A percentile compares a stretch with the other conserved stretches of the same genome.
phyloP scores from a whole-genome alignment of 2,329 filamentous ascomycete species.

The Talaromyces marneffei region DNA sequence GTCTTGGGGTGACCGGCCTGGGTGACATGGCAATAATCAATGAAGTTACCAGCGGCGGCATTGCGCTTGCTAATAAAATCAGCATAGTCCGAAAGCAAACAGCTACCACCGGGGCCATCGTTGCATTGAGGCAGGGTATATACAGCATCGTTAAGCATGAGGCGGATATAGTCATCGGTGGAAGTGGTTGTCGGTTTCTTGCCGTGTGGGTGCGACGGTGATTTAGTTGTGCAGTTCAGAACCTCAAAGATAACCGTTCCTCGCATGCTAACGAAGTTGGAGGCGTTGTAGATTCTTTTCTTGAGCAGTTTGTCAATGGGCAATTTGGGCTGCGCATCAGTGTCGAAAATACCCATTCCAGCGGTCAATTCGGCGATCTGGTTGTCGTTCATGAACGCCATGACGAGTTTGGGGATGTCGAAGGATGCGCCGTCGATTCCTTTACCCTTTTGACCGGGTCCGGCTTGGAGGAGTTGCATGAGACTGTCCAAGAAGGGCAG shows the following conservation, averaged over 20 bases:
- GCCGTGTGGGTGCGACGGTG: background rate
- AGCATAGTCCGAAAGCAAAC: constrained; percentile 44
- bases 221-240: constrained; percentile 45
- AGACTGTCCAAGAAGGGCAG: constrained; percentile 54
- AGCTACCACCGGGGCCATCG: constrained; percentile 52
- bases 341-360: constrained; percentile 52
- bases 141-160: constrained; percentile 58
- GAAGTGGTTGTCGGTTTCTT: background rate
- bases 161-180: constrained; percentile 40
- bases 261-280: constrained; percentile 56
- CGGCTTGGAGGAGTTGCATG: constrained; percentile 48
- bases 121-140: constrained; percentile 55
- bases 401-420: constrained; percentile 52
- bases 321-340: constrained; percentile 48
- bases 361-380: constrained; percentile 59
- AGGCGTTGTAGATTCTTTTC: constrained; percentile 50
- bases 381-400: constrained; percentile 61
- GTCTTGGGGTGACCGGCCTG: constrained; percentile 16
- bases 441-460: constrained; percentile 47
- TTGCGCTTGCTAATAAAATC: constrained; percentile 44
- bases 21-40: constrained; percentile 24
- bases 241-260: constrained; percentile 62
- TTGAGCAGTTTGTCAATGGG: constrained; percentile 44
- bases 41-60: constrained; percentile 47
- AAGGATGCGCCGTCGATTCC: constrained; percentile 25